phyloP scores from a whole-genome alignment of 2,329 filamentous ascomycete genomes.

The Ascochyta clinopodiicola region DNA sequence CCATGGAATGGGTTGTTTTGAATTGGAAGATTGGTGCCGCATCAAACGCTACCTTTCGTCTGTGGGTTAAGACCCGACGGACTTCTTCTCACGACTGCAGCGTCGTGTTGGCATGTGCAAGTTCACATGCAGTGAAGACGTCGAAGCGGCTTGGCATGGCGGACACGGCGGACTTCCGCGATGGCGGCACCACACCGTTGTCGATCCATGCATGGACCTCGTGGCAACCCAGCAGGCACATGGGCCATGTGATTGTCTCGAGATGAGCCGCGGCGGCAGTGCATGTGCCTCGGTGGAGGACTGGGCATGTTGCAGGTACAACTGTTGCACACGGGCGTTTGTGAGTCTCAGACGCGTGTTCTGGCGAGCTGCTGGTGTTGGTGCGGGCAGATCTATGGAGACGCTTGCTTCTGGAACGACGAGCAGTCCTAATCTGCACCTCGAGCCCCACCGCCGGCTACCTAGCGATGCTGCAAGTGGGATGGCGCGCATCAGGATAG shows the following conservation, averaged over 20 bases:
- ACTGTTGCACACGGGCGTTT: not conserved
- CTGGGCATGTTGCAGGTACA: too few species aligned
- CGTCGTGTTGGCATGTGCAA: too few species aligned
- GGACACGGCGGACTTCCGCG: not conserved
- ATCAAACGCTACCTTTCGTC: too few species aligned
- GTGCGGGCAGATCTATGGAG: conserved; percentile 3
- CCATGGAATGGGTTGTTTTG: too few species aligned
- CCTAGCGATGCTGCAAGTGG: conserved; percentile 15
- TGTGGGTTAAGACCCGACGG: too few species aligned
- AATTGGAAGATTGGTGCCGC: too few species aligned
- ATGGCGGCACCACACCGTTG: conserved; percentile 1
- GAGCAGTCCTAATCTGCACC: not conserved
- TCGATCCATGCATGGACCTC: conserved; percentile 3
- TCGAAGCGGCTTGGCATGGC: not conserved
- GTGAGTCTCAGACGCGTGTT: not conserved
- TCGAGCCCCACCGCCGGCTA: not conserved
- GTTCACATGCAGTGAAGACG: too few species aligned
- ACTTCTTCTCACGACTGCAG: too few species aligned
- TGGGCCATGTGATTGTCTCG: too few species aligned
- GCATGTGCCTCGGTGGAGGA: too few species aligned
- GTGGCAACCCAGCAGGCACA: conserved; percentile 2
- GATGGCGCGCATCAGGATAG: conserved; percentile 1
- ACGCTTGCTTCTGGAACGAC: conserved; percentile 15
- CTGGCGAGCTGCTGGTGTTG: not conserved
- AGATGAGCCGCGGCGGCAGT: too few species aligned